Evolutionary conservation across 495 filamentous ascomycete species (phyloP).

Genomic region (Cladorrhinum samala): DNA sequence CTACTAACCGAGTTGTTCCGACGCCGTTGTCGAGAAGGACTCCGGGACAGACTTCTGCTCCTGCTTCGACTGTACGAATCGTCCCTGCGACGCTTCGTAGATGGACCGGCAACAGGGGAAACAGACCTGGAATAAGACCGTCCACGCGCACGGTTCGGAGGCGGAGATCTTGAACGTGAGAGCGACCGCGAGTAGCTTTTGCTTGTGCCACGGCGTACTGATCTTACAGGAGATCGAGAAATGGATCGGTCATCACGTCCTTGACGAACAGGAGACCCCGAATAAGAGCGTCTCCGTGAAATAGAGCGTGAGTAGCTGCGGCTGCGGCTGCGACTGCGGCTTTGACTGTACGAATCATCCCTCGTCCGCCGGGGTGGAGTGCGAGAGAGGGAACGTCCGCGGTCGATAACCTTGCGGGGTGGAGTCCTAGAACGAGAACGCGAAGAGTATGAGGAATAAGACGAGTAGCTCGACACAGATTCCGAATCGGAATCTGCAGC

Average conservation of each 20-base stretch:
- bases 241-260: background rate
- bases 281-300: constrained; percentile 27
- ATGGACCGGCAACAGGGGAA: constrained; percentile 2
- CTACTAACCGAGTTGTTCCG: background rate
- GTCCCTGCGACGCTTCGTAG: constrained; percentile 13
- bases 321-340: constrained; percentile 21
- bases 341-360: constrained; percentile 36
- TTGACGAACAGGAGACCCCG: constrained; percentile 13
- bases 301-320: constrained; percentile 35
- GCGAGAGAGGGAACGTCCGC: constrained; percentile 31
- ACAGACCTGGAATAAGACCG: constrained; percentile 15
- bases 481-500: constrained; percentile 48
- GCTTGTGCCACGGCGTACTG: background rate
- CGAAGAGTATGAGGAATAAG: constrained; percentile 54
- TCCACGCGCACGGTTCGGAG: constrained; percentile 7
- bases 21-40: constrained; percentile 1
- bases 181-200: constrained; percentile 20
- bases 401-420: constrained; percentile 19
- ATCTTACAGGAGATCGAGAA: constrained; percentile 18
- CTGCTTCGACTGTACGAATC: constrained; percentile 10
- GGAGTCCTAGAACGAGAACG: constrained; percentile 36
- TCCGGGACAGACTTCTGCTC: background rate
- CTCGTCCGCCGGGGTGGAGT: constrained; percentile 32
- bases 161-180: constrained; percentile 7
- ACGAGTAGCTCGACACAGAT: constrained; percentile 61